Base-by-base conservation (phyloP, 768 basidiomycete species). In the Mycena belliarum region DNA sequence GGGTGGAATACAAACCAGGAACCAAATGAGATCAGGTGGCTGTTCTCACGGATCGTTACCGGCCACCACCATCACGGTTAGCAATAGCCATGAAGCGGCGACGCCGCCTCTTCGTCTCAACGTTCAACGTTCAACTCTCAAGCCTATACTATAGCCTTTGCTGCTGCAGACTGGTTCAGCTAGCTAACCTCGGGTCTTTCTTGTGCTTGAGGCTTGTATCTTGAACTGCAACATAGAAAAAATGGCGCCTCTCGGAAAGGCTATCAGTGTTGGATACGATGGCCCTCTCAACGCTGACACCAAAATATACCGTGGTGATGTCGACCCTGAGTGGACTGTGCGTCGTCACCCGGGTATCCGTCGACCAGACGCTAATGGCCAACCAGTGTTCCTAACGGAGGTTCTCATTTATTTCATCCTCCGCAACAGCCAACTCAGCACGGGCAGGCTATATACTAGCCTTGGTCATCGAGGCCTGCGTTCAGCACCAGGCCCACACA, bases 381-480 rank as follows among this genome's bases (percentile, higher is more conserved):
- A 16, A 43, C 28, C 61, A 85, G 84, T 37, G 68, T 84, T 48
- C 76, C 83, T 4, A 81, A 84, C 65, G 83, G 84, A 71, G 83
- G 84, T 81, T 20, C 25, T 12, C 42, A 48, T 25, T 18, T 45
- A 41, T 8, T 25, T 46, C 11, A 44, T 55, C 33, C 12, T 40
- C 45, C 23, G 21, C 25, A 40, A n/a, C 49, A 38, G 9, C n/a
- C 59, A 20, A 56, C 51, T 60, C 4, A 38, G 38, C 18, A 26
- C 50, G 41, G 2, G 23, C 10, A 89, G 87, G 87, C 23, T 88
- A 86, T 64, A 70, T 82, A 18, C 73, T 88, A 16, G 83, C 80
- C 0, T 69, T 83, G 41, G 69, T 84, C 20, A 56, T 88, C 0
- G 76, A 87, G 35, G 79, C 86, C 20, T 83, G 81, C 55, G 74